phyloP scores from a whole-genome alignment of 2,329 filamentous ascomycete genomes.

The Neodidymelliopsis sp. region DNA sequence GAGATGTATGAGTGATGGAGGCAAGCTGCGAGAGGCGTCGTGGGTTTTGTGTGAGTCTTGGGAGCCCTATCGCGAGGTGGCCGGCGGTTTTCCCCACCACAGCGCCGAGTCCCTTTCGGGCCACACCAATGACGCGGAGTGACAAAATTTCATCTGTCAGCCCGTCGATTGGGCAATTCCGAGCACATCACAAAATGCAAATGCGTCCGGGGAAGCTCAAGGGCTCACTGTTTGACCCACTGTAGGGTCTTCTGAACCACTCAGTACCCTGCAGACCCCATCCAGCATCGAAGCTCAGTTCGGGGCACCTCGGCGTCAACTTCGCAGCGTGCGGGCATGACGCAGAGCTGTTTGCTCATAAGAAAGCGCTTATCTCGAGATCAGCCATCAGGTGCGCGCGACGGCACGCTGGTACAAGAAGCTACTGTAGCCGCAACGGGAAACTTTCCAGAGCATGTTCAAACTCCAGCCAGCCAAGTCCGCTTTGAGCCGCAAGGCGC shows the following conservation, averaged over 20 bases:
- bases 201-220: conserved; percentile 15
- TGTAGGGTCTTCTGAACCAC: conserved; percentile 13
- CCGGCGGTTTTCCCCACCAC: conserved; percentile 15
- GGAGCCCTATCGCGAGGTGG: conserved; percentile 22
- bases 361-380: conserved; percentile 10
- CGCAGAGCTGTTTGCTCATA: conserved; percentile 18
- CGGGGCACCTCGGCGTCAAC: conserved; percentile 15
- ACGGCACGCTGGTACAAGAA: not conserved
- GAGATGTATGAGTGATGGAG: conserved; percentile 19
- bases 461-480: not conserved
- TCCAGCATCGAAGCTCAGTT: conserved; percentile 8
- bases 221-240: conserved; percentile 16
- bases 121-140: conserved; percentile 24
- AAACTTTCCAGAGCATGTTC: conserved; percentile 4
- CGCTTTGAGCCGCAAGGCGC: conserved; percentile 12
- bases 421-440: conserved; percentile 10
- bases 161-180: conserved; percentile 25
- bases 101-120: conserved; percentile 2
- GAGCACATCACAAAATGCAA: conserved; percentile 12
- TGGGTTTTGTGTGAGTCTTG: conserved; percentile 27
- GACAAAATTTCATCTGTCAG: conserved; percentile 21
- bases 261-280: conserved; percentile 9
- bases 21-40: conserved; percentile 7
- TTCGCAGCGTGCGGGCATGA: conserved; percentile 10
- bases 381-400: conserved; percentile 6